These are phyloP conservation scores for Gloeopeniophorella convolvens DNA, from an alignment of 768 basidiomycete genomes.

Conservation along the genomic window DNA sequence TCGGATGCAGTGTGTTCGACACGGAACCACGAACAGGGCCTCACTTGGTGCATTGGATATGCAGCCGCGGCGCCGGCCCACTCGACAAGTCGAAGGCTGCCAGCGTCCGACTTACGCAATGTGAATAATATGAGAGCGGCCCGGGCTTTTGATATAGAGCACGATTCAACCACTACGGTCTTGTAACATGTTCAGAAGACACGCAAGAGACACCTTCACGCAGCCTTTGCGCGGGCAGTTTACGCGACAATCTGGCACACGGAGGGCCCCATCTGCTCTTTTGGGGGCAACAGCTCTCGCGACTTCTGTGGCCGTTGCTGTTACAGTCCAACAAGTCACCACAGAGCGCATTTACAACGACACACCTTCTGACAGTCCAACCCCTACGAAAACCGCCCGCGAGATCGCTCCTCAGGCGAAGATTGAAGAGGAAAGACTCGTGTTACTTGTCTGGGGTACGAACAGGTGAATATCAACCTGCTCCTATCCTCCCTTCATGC, in stretches of 20 bases:
- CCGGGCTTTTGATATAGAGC: no score
- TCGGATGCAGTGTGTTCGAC: no score
- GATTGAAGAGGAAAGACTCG: slow-evolving; percentile 31
- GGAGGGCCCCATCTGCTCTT: background rate
- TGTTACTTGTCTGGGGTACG: slow-evolving; percentile 60
- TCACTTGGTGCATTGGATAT: no score
- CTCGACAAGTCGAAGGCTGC: no score
- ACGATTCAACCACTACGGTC: no score
- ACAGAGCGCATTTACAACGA: slow-evolving; percentile 31
- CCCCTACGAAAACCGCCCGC: background rate
- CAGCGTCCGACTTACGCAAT: no score
- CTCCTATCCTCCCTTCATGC: background rate
- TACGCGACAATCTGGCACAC: background rate
- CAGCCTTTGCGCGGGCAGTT: slow-evolving; percentile 5
- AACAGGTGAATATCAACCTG: slow-evolving; percentile 44
- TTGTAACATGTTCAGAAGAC: slow-evolving; percentile 12
- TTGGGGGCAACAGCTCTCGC: slow-evolving; percentile 4
- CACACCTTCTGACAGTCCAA: slow-evolving; percentile 17
- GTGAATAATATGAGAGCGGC: no score
- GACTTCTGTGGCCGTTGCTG: slow-evolving; percentile 2
- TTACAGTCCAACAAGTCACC: slow-evolving; percentile 7
- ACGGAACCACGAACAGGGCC: no score
- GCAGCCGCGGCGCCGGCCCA: no score
- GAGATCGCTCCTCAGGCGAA: slow-evolving; percentile 1
- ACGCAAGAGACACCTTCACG: background rate